Conservation (phyloP, 1,284 basidiomycete species). For the Wallemia mellicola region DNA sequence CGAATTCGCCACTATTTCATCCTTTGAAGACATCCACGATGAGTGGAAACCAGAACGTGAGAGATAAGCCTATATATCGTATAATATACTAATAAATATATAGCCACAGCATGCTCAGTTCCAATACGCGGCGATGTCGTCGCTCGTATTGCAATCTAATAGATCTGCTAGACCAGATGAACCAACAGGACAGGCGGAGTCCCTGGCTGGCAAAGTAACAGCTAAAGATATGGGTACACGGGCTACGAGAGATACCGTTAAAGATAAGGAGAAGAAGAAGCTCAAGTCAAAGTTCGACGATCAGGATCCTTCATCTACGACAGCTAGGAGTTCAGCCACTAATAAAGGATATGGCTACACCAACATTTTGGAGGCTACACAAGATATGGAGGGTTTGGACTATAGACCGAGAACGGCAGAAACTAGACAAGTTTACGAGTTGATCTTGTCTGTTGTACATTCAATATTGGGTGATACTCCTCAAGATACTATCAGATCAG, state of each 20-base stretch:
- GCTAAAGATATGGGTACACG: constrained; percentile 79
- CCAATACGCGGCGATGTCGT: not conserved
- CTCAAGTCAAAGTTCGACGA: constrained; percentile 27
- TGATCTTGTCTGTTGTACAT: constrained; percentile 62
- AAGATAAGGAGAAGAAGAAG: constrained; percentile 88
- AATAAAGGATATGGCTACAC: constrained; percentile 23
- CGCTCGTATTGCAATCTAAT: not conserved
- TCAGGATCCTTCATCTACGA: constrained; percentile 28
- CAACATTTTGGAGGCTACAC: constrained; percentile 72
- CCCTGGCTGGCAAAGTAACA: constrained; percentile 71
- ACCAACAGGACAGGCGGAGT: constrained; percentile 80
- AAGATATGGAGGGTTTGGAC: constrained; percentile 68
- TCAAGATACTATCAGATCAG: constrained; percentile 77
- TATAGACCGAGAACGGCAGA: constrained; percentile 81
- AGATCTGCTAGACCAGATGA: constrained; percentile 23
- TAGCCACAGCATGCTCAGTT: not conserved
- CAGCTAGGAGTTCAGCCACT: constrained; percentile 18
- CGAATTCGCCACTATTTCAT: not conserved
- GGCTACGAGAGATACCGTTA: constrained; percentile 49
- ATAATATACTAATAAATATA: not conserved
- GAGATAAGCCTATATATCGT: not conserved
- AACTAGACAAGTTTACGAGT: constrained; percentile 78
- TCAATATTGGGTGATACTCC: constrained; percentile 70
- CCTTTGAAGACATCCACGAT: not conserved
- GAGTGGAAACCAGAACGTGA: not conserved